A percentile compares a stretch with the other conserved stretches of the same genome.
These are phyloP conservation scores for Alternaria sp. DNA, from an alignment of 2,329 filamentous ascomycete genomes.

Conservation along the genomic window DNA sequence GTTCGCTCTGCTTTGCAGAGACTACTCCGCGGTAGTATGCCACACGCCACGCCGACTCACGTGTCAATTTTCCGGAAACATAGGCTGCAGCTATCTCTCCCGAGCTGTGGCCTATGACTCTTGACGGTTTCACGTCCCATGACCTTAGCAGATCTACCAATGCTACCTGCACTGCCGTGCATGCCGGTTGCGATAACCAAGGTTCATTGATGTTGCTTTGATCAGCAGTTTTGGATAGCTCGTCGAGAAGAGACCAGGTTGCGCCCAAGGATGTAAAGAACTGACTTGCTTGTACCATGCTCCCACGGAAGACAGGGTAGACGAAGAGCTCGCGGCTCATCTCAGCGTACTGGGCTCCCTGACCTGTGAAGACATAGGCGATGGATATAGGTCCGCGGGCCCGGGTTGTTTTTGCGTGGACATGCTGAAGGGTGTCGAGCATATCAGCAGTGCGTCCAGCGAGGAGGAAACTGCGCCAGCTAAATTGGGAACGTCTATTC, in stretches of 20 bases:
- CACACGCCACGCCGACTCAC: constrained; percentile 26
- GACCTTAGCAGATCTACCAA: constrained; percentile 42
- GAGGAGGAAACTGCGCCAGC: too few species aligned
- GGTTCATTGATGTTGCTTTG: constrained; percentile 24
- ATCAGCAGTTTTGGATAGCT: constrained; percentile 15
- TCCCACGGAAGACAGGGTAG: constrained; percentile 4
- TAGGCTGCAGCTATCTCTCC: constrained; percentile 55
- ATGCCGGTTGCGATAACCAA: constrained; percentile 45
- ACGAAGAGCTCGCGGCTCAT: constrained; percentile 24
- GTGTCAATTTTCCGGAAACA: constrained; percentile 36
- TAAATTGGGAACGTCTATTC: too few species aligned
- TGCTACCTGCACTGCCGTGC: constrained; percentile 50
- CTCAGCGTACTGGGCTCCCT: constrained; percentile 35
- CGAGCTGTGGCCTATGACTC: constrained; percentile 54
- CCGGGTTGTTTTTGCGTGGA: too few species aligned
- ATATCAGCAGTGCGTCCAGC: too few species aligned
- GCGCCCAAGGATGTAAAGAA: constrained; percentile 9
- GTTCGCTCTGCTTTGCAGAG: not conserved
- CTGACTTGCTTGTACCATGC: not conserved
- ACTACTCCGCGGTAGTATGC: constrained; percentile 35
- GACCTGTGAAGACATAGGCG: constrained; percentile 15
- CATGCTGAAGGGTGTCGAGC: too few species aligned
- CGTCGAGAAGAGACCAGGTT: constrained; percentile 22
- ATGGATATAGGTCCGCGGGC: too few species aligned
- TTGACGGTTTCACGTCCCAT: constrained; percentile 39